A percentile compares a stretch with the other conserved stretches of the same genome.
Evolutionary conservation across 345 rosid genomes (phyloP).

Genomic region (Raphanus sativus): DNA sequence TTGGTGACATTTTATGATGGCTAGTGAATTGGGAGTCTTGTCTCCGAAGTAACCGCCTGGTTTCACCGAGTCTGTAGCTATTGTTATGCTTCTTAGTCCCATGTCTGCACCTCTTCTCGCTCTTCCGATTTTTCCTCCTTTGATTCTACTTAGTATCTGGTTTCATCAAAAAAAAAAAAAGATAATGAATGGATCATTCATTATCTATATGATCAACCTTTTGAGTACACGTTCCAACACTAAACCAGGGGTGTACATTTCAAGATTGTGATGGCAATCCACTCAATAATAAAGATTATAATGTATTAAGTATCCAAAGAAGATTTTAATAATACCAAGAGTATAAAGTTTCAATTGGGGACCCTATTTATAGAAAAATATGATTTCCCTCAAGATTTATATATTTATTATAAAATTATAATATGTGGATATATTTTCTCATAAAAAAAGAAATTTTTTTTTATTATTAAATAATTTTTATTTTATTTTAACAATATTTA

Average conservation of each 20-base stretch:
- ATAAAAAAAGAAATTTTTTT: too few species aligned
- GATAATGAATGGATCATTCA: neutral
- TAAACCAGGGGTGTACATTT: neutral
- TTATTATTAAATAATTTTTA: too few species aligned
- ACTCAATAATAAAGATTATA: neutral
- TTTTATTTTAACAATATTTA: too few species aligned
- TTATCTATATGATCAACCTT: neutral
- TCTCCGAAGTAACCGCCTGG: constrained; percentile 34
- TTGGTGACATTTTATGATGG: constrained; percentile 80
- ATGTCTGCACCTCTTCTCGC: constrained; percentile 68
- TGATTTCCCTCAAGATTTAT: too few species aligned
- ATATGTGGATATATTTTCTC: too few species aligned
- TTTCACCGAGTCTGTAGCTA: constrained; percentile 45
- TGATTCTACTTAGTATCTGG: constrained; percentile 76
- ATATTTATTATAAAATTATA: too few species aligned
- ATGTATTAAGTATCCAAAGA: too few species aligned
- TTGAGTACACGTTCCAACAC: neutral
- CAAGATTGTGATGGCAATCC: neutral
- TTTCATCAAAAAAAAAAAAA: neutral
- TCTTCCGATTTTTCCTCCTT: constrained; percentile 81
- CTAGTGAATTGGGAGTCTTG: constrained; percentile 48
- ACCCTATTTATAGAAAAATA: too few species aligned
- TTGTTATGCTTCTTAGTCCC: constrained; percentile 64
- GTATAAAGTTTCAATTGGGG: neutral
- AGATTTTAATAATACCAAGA: neutral